A percentile compares a stretch with the other conserved stretches of the same genome.
Conservation (phyloP, 2,329 filamentous ascomycete species). For the Metarhizium brunneum region DNA sequence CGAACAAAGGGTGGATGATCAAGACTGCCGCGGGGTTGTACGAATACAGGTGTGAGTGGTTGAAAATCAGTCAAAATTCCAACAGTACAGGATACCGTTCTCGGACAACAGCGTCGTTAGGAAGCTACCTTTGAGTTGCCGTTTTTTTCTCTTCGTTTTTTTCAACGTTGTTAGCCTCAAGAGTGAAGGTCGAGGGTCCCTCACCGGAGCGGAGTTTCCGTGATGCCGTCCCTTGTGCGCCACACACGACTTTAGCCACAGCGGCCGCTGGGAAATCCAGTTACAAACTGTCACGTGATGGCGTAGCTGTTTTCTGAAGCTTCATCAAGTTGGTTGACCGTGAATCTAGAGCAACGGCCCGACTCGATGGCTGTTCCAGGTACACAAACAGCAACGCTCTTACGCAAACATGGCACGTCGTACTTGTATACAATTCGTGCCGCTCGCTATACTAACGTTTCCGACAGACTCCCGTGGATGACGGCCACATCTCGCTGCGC, state of each 20-base stretch:
- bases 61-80: background rate
- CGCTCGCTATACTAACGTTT: background rate
- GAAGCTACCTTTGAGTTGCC: background rate
- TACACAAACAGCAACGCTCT: background rate
- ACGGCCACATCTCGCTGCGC: slow-evolving; percentile 53
- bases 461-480: slow-evolving; percentile 19
- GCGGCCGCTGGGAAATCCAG: no score
- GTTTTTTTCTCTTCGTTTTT: background rate
- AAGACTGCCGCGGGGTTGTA: background rate
- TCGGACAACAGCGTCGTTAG: background rate
- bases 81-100: background rate
- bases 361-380: background rate
- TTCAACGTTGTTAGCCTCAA: background rate
- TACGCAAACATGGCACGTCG: background rate
- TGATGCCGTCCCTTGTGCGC: background rate
- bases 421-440: no score
- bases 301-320: no score
- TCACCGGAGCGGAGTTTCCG: background rate
- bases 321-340: background rate
- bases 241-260: background rate
- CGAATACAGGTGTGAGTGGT: background rate
- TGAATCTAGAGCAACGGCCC: background rate
- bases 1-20: background rate
- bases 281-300: no score
- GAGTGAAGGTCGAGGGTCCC: background rate